phyloP scores from a whole-genome alignment of 1,284 basidiomycete genomes.

The Naganishia cerealis region DNA sequence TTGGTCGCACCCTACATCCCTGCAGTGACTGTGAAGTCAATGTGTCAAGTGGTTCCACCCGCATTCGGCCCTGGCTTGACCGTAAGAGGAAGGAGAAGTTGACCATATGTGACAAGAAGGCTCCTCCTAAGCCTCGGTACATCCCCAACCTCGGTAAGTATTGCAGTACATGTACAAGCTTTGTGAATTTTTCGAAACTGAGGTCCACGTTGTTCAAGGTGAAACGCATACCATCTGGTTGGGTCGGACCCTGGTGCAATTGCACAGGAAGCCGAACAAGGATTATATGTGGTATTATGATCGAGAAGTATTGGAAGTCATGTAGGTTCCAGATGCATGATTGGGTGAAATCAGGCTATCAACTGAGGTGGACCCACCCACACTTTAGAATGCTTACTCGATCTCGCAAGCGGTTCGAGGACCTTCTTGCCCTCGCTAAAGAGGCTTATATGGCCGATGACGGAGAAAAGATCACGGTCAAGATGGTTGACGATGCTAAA shows the following conservation, averaged over 20 bases:
- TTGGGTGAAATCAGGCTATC: no score
- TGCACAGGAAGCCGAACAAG: constrained; percentile 4
- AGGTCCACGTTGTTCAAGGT: not conserved
- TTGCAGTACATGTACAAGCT: not conserved
- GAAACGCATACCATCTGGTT: constrained; percentile 9
- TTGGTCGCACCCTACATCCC: not conserved
- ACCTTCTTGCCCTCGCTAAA: constrained; percentile 25
- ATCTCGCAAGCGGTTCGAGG: constrained; percentile 7
- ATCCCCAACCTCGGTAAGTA: constrained; percentile 22
- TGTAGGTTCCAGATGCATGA: not conserved
- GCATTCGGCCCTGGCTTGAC: constrained; percentile 16
- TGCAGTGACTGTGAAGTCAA: constrained; percentile 23
- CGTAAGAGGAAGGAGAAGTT: not conserved
- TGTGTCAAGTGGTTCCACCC: not conserved
- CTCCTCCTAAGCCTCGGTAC: constrained; percentile 18
- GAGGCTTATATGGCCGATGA: constrained; percentile 12
- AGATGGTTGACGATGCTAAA: constrained; percentile 20
- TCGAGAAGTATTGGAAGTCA: constrained; percentile 8
- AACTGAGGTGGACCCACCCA: not conserved
- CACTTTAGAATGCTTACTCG: constrained; percentile 11
- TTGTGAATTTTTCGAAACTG: not conserved
- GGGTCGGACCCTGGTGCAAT: not conserved
- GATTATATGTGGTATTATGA: not conserved
- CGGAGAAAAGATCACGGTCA: constrained; percentile 20
- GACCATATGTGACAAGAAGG: constrained; percentile 8